Percentiles rank a stretch among this genome's conserved stretches.
phyloP scores from a whole-genome alignment of 495 filamentous ascomycete genomes.

The Hypoxylon cercidicola region DNA sequence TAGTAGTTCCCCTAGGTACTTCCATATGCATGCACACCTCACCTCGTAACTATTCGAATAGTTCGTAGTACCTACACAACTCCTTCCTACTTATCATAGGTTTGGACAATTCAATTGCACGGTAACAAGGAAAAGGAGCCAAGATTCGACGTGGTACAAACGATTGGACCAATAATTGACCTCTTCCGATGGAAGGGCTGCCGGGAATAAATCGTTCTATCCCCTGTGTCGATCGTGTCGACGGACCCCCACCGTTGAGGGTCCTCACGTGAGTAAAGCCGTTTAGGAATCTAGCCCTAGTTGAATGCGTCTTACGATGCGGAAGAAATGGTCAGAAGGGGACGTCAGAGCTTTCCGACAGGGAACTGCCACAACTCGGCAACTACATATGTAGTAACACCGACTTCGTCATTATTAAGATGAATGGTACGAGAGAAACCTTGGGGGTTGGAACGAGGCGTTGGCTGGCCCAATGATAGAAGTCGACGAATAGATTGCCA shows the following conservation, averaged over 20 bases:
- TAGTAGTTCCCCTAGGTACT: no score
- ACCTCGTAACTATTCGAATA: no score
- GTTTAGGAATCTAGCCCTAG: constrained; percentile 16
- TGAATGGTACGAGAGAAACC: constrained; percentile 7
- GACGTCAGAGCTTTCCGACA: constrained; percentile 4
- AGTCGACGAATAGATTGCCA: constrained; percentile 28
- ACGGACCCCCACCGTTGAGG: constrained; percentile 36
- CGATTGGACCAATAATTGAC: constrained; percentile 16
- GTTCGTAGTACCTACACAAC: no score
- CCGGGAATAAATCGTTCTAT: constrained; percentile 33
- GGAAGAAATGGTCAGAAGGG: constrained; percentile 4
- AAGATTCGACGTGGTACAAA: constrained; percentile 20
- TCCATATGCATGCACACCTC: no score
- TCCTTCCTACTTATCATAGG: background rate
- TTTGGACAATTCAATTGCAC: background rate
- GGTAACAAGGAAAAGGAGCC: background rate
- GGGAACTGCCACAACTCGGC: background rate
- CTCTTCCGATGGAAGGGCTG: constrained; percentile 29
- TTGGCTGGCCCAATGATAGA: constrained; percentile 9
- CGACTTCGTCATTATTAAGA: constrained; percentile 2
- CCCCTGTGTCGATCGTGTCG: constrained; percentile 42
- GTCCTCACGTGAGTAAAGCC: constrained; percentile 31
- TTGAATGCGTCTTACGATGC: constrained; percentile 25
- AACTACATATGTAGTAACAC: constrained; percentile 2
- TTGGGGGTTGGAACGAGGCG: constrained; percentile 15